phyloP scores from a whole-genome alignment of 495 filamentous ascomycete genomes.

The Aspergillus panamensis region DNA sequence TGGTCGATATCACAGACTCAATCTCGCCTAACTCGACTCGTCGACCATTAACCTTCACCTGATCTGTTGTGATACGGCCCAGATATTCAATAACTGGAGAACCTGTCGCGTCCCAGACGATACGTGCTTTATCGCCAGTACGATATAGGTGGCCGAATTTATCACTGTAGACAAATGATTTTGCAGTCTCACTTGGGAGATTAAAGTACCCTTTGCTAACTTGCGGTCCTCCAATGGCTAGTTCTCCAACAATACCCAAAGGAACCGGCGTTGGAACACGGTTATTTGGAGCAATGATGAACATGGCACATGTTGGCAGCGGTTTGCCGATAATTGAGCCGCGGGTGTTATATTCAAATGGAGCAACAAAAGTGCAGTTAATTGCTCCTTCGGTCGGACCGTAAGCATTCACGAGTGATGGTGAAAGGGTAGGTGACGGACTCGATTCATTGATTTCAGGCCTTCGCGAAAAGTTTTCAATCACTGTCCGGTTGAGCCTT shows the following conservation, averaged over 20 bases:
- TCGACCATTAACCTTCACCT: constrained; percentile 89
- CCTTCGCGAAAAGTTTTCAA: constrained; percentile 25
- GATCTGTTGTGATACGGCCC: constrained; percentile 71
- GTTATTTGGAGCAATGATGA: constrained; percentile 28
- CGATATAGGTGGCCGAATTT: constrained; percentile 57
- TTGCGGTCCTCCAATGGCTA: constrained; percentile 44
- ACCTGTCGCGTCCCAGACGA: constrained; percentile 39
- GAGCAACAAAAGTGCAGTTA: constrained; percentile 28
- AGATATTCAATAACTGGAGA: constrained; percentile 49
- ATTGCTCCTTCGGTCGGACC: constrained; percentile 37
- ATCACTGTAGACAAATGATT: constrained; percentile 37
- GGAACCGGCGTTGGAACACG: constrained; percentile 32
- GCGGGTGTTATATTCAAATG: constrained; percentile 23
- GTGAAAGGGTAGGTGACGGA: not conserved
- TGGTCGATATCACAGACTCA: constrained; percentile 42
- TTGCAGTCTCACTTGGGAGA: constrained; percentile 35
- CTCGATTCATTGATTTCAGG: not conserved
- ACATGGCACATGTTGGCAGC: constrained; percentile 29
- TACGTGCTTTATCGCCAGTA: constrained; percentile 68
- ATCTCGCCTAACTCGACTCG: constrained; percentile 88
- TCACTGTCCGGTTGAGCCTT: constrained; percentile 28
- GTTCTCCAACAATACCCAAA: constrained; percentile 41
- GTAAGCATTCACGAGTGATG: constrained; percentile 32
- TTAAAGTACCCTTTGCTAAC: constrained; percentile 46
- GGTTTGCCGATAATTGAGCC: constrained; percentile 37